Base-by-base conservation (phyloP, 108 stramenopile genomes). In the Schizochytrium sp. region DNA sequence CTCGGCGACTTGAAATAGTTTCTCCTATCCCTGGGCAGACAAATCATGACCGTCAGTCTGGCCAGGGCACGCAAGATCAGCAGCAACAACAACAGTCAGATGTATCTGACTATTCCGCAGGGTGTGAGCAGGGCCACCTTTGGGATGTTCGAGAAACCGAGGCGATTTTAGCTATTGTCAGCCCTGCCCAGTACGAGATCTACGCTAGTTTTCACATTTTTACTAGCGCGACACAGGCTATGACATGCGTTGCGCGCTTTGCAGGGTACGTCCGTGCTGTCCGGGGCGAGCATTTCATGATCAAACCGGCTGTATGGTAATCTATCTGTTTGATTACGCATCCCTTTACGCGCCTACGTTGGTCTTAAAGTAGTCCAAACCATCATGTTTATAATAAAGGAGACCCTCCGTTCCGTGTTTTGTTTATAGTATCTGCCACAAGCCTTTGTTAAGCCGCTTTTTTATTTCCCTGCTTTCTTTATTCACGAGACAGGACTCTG, bases 241-340 rank as follows among this genome's bases (percentile, higher is more conserved):
- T 83, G 76, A 53, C 76, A 10, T 83, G 76, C 76, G 76, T 55
- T 50, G 53, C 76, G 47, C 47, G 76, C 10, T 83, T 83, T 83
- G 76, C 76, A 40, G 47, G 50, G 0, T 83, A 53, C 50, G 76
- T 50, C 15, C 76, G 76, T 5, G 0, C 17, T 7, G 47, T 28
- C 38, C 76, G 76, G 0, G 5, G 55, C 10, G 76, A 83, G 50
- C 50, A n/a, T 0, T 83, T 83, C 3, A 49, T 83, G 47, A 38
- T 40, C 15, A 83, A 83, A 83, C 76, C 76, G 5, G 50, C 76
- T 5, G 55, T 53, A 42, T 83, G 76, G 76, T 83, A 83, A 40
- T 38, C 44, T 15, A 28, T 28, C 28, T 28, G 28, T 28, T 28
- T 28, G 28, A 28, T 28, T 28, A 28, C 28, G 0, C 28, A 28